Evolutionary conservation across 1,284 basidiomycete species (phyloP), one percentile per base, ranked within the genome.

Genomic region (Leccinum subfulvum): DNA sequence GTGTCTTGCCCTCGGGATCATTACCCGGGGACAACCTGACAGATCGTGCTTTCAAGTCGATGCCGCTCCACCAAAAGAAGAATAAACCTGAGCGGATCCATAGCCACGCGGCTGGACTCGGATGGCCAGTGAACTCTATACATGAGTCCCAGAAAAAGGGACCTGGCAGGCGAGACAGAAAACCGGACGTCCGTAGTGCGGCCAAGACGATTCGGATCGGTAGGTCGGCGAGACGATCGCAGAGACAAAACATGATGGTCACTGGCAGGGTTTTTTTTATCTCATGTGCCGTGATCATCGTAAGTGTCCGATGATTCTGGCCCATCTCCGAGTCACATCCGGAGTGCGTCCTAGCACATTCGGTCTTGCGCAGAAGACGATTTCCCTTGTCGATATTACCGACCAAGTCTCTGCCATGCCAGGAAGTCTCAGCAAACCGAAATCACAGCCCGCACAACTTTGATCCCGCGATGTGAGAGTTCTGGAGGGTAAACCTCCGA

Each of bases 321-420:
- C 28, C 26, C 30, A 10, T 10, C 10, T 33, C 30, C 30, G 30
- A 33, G 30, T 33, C 1, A 16, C 74, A 30, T 78, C 64, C n/a
- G 85, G 69, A 2, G 81, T 79, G 4, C 78, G 77, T 33, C 14
- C 14, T 8, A 84, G 67, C 10, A 80, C 82, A 69, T 86, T 86
- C 1, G 81, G 77, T 5, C 84, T 82, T 85, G 59, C 16, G 14
- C 18, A 18, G 16, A n/a, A 62, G 3, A 33, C 9, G 51, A 16
- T 44, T n/a, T 47, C 14, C 47, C 18, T 59, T 5, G 9, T 64
- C 28, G 9, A 33, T 41, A 41, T 41, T 41, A 2, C 8, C 0
- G 30, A 33, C 30, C 37, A 39, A 39, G 37, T 39, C 37, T 41
- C 39, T 41, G 8, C 4, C 39, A 41, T 41, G 39, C 23, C 23